Conservation (phyloP, 2,329 filamentous ascomycete genomes). For the Pestalotiopsis sp. region DNA sequence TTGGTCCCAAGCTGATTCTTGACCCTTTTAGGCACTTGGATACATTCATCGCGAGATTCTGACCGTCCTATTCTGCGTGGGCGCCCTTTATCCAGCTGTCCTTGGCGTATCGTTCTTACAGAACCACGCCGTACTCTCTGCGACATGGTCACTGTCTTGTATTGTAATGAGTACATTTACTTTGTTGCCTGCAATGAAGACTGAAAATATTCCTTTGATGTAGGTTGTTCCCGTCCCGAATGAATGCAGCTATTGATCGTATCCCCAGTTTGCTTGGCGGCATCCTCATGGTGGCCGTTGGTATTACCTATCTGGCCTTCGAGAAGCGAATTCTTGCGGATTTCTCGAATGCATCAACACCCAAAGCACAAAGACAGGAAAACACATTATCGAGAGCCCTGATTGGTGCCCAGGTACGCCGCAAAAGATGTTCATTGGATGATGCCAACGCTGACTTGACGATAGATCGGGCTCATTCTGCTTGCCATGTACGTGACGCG, state of each 20-base stretch:
- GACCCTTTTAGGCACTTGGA: slow-evolving; percentile 70
- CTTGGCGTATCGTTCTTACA: slow-evolving; percentile 76
- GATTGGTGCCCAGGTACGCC: slow-evolving; percentile 65
- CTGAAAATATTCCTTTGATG: slow-evolving; percentile 65
- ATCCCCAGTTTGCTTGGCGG: slow-evolving; percentile 70
- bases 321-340: slow-evolving; percentile 65
- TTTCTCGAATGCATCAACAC: slow-evolving; percentile 37
- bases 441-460: slow-evolving; percentile 17
- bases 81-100: slow-evolving; percentile 74
- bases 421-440: slow-evolving; percentile 2
- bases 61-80: slow-evolving; percentile 77
- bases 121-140: slow-evolving; percentile 64
- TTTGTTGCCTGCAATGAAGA: slow-evolving; percentile 79
- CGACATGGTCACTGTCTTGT: slow-evolving; percentile 78
- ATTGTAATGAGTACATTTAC: slow-evolving; percentile 89
- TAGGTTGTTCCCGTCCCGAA: slow-evolving; percentile 20
- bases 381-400: slow-evolving; percentile 59
- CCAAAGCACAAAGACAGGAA: slow-evolving; percentile 23
- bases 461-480: slow-evolving; percentile 72
- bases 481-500: slow-evolving; percentile 85
- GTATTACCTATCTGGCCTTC: slow-evolving; percentile 77
- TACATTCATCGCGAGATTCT: slow-evolving; percentile 91
- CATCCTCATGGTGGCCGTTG: slow-evolving; percentile 74
- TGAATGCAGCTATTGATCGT: slow-evolving; percentile 20
- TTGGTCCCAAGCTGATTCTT: background rate